phyloP scores from a whole-genome alignment of 768 basidiomycete genomes.

The Fibroporia radiculosa region DNA sequence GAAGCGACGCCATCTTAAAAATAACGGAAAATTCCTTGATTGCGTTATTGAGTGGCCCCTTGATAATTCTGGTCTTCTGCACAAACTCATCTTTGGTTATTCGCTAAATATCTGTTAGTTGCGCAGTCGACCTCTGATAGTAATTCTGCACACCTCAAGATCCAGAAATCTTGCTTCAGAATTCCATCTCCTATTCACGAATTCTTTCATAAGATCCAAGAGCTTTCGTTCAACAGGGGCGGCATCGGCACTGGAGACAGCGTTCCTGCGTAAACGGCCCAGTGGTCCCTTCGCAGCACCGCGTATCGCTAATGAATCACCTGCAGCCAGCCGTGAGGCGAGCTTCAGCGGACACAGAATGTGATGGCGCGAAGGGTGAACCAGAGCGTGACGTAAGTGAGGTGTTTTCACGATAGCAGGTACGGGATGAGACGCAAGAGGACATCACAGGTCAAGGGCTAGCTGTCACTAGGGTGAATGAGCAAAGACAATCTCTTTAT shows the following conservation, averaged over 20 bases:
- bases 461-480: constrained; percentile 16
- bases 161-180: constrained; percentile 64
- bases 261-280: constrained; percentile 56
- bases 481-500: constrained; percentile 36
- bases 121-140: no score
- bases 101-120: no score
- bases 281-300: constrained; percentile 49
- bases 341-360: constrained; percentile 28
- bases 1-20: constrained; percentile 77
- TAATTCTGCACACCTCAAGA: constrained; percentile 55
- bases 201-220: constrained; percentile 68
- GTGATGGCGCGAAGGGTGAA: constrained; percentile 26
- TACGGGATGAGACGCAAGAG: constrained; percentile 17
- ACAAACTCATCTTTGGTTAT: constrained; percentile 75
- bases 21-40: constrained; percentile 69
- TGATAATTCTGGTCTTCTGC: constrained; percentile 50
- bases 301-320: constrained; percentile 55
- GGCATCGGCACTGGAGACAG: constrained; percentile 26
- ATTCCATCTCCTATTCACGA: constrained; percentile 70
- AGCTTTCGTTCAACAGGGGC: constrained; percentile 24
- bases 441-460: constrained; percentile 12
- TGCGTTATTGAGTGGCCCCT: background rate
- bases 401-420: constrained; percentile 26
- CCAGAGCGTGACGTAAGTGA: constrained; percentile 33
- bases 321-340: constrained; percentile 32